A percentile compares a stretch with the other conserved stretches of the same genome.
These are phyloP conservation scores for Nitzschia sp. DNA, from an alignment of 108 stramenopile genomes.

Conservation along the genomic window DNA sequence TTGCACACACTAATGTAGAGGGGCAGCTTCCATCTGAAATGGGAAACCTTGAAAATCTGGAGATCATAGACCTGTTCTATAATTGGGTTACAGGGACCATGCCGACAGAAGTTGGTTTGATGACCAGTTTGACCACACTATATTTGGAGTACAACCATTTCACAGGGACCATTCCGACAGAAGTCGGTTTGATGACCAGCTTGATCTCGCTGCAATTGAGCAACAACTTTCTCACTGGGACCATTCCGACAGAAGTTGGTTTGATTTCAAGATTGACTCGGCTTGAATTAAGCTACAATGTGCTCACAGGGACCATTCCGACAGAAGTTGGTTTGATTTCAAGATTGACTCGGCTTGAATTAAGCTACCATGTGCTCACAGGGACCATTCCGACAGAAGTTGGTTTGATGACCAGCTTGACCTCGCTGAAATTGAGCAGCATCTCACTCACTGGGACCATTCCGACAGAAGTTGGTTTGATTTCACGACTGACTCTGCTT, in stretches of 20 bases:
- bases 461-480: constrained; percentile 47
- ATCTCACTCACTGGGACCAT: constrained; percentile 48
- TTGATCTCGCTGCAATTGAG: constrained; percentile 16
- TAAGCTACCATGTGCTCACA: constrained; percentile 22
- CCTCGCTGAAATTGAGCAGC: not conserved
- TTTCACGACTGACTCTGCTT: constrained; percentile 36
- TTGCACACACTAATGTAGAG: constrained; percentile 32
- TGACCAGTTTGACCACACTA: constrained; percentile 5
- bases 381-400: constrained; percentile 48
- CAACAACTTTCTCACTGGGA: constrained; percentile 33
- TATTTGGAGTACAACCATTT: too few species aligned
- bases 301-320: constrained; percentile 21
- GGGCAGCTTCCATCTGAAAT: constrained; percentile 23
- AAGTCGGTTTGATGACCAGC: constrained; percentile 34
- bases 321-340: constrained; percentile 31
- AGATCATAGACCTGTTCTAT: not conserved
- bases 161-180: constrained; percentile 39
- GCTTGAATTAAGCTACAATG: constrained; percentile 28
- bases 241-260: constrained; percentile 54
- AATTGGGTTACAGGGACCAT: constrained; percentile 37
- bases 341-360: constrained; percentile 28
- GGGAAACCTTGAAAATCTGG: constrained; percentile 9
- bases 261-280: constrained; percentile 44
- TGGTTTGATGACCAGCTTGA: constrained; percentile 33
- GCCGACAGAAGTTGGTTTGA: constrained; percentile 43